phyloP scores from a whole-genome alignment of 495 filamentous ascomycete genomes.

The Penicillium verhagenii region DNA sequence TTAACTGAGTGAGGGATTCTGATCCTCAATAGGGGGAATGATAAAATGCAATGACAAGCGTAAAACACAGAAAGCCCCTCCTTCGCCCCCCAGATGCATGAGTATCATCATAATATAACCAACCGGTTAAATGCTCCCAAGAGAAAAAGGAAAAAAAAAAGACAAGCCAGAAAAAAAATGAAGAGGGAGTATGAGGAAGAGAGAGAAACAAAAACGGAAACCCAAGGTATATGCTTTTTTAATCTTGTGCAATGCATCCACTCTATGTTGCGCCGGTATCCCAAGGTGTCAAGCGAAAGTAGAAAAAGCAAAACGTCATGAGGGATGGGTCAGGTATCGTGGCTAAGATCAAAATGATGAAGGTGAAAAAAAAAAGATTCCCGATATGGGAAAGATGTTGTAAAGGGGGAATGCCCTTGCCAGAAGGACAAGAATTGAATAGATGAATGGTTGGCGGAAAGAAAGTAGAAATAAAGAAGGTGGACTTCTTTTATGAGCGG shows the following conservation, averaged over 20 bases:
- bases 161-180: constrained; percentile 11
- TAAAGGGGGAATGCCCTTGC: constrained; percentile 14
- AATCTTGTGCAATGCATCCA: constrained; percentile 10
- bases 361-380: constrained; percentile 13
- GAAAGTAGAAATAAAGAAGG: too few relatives aligned
- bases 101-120: constrained; percentile 34
- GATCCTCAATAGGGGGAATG: constrained; percentile 2
- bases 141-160: constrained; percentile 15
- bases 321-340: constrained; percentile 18
- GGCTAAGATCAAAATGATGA: constrained; percentile 13
- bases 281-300: background rate
- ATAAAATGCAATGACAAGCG: constrained; percentile 2
- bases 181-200: constrained; percentile 9
- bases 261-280: constrained; percentile 11
- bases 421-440: constrained; percentile 15
- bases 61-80: constrained; percentile 29
- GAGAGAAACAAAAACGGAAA: constrained; percentile 9
- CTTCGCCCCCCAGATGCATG: constrained; percentile 49
- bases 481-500: background rate
- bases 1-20: constrained; percentile 5
- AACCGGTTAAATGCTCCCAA: constrained; percentile 33
- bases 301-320: constrained; percentile 20
- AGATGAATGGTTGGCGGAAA: background rate
- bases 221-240: constrained; percentile 2
- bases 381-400: background rate